Evolutionary conservation across 768 basidiomycete species (phyloP).

Genomic region (Kwoniella sp.): DNA sequence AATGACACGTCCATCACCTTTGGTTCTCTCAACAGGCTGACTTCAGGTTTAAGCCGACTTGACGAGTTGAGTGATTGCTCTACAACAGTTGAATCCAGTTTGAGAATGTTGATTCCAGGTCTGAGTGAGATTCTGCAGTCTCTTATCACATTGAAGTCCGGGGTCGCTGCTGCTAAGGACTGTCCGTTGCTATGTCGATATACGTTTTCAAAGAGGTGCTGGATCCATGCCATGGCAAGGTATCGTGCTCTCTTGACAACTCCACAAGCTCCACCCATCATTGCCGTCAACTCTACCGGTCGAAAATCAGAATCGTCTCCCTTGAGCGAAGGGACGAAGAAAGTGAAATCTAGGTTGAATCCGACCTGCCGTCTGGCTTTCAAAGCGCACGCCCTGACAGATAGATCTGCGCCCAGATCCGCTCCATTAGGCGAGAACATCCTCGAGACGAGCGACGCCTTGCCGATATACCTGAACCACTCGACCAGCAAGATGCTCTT

Average conservation of each 20-base stretch:
- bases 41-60: not conserved
- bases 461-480: conserved; percentile 17
- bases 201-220: conserved; percentile 5
- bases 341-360: conserved; percentile 12
- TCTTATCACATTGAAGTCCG: conserved; percentile 4
- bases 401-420: not conserved
- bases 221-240: not conserved
- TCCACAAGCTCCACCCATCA: not conserved
- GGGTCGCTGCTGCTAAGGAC: not conserved
- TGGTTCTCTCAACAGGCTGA: not conserved
- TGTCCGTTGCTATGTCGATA: not conserved
- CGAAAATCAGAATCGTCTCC: not conserved
- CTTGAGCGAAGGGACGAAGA: conserved; percentile 8
- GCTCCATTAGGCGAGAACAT: conserved; percentile 8
- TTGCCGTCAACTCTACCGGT: not conserved
- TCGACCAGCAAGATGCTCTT: not conserved
- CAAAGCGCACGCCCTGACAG: not conserved
- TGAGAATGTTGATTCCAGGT: conserved; percentile 4
- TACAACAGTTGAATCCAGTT: not conserved
- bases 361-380: conserved; percentile 1
- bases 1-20: not conserved
- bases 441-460: conserved; percentile 4
- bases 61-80: not conserved
- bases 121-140: conserved; percentile 4
- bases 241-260: not conserved